phyloP scores from a whole-genome alignment of 2,329 filamentous ascomycete genomes.

The Aspergillus pseudonomiae region DNA sequence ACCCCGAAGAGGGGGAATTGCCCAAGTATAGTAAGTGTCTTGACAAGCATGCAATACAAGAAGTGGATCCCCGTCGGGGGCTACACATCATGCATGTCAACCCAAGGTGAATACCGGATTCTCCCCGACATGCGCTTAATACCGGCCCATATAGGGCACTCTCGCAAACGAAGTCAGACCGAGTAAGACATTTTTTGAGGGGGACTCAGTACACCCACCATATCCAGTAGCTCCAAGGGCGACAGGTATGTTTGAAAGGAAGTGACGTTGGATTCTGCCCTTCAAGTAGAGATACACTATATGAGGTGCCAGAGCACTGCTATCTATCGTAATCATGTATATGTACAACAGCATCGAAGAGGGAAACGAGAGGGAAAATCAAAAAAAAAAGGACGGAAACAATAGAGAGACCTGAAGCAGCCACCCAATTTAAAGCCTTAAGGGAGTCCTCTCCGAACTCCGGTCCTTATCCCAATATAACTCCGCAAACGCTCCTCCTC shows the following conservation, averaged over 20 bases:
- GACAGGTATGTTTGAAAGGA: not conserved
- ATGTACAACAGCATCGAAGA: not conserved
- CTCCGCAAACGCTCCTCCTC: not conserved
- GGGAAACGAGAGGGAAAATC: not conserved
- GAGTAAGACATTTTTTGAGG: not conserved
- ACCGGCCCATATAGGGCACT: not conserved
- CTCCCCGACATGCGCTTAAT: not conserved
- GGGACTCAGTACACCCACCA: not conserved
- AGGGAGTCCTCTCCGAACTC: not conserved
- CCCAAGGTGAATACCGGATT: not conserved
- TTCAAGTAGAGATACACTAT: not conserved
- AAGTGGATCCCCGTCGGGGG: not conserved
- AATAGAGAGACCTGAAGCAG: too few species aligned
- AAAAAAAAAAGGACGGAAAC: not conserved
- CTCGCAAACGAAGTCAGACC: not conserved
- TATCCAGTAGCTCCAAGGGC: not conserved
- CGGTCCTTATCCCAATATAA: not conserved
- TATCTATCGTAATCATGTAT: not conserved
- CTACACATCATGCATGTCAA: not conserved
- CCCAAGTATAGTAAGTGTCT: not conserved
- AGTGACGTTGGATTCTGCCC: not conserved
- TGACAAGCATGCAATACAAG: not conserved
- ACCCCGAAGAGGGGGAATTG: not conserved
- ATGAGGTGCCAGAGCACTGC: not conserved
- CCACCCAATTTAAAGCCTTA: not conserved